phyloP scores from a whole-genome alignment of 2,329 filamentous ascomycete species.

The Cadophora sp. region DNA sequence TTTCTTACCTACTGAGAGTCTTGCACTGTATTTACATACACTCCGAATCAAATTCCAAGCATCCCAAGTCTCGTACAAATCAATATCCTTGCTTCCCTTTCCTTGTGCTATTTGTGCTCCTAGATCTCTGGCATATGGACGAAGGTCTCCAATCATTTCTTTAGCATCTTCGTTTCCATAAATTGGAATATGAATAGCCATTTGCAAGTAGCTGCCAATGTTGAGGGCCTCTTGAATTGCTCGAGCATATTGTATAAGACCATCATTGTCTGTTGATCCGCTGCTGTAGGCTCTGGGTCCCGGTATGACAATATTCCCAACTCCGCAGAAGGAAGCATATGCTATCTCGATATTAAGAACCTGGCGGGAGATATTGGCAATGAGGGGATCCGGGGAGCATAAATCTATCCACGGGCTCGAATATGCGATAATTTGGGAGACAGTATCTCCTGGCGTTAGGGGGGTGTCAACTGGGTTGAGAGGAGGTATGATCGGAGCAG shows the following conservation, averaged over 20 bases:
- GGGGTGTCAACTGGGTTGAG: conserved; percentile 82
- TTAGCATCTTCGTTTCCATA: conserved; percentile 70
- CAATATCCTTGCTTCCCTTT: conserved; percentile 56
- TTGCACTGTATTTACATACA: conserved; percentile 82
- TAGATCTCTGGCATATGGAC: conserved; percentile 42
- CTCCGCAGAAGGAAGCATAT: conserved; percentile 94
- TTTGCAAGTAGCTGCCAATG: conserved; percentile 76
- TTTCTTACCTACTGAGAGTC: conserved; percentile 82
- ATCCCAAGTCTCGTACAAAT: conserved; percentile 87
- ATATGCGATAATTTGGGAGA: conserved; percentile 78
- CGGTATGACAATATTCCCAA: conserved; percentile 81
- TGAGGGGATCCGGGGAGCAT: conserved; percentile 79
- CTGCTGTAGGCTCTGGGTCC: conserved; percentile 73
- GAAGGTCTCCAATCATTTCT: conserved; percentile 46
- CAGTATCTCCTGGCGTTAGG: conserved; percentile 70
- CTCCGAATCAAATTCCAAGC: conserved; percentile 89
- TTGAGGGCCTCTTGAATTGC: conserved; percentile 81
- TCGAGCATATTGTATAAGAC: conserved; percentile 78
- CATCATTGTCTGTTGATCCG: conserved; percentile 55
- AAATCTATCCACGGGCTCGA: conserved; percentile 95
- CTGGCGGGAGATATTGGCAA: conserved; percentile 87
- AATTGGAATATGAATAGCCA: conserved; percentile 86
- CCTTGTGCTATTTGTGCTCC: conserved; percentile 46
- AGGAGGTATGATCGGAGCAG: conserved; percentile 67
- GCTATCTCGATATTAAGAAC: conserved; percentile 89